Percentiles rank a stretch among this genome's conserved stretches.
Evolutionary conservation across 805 yeast genomes (phyloP).

Genomic region (Saccharomyces kudriavzevii): DNA sequence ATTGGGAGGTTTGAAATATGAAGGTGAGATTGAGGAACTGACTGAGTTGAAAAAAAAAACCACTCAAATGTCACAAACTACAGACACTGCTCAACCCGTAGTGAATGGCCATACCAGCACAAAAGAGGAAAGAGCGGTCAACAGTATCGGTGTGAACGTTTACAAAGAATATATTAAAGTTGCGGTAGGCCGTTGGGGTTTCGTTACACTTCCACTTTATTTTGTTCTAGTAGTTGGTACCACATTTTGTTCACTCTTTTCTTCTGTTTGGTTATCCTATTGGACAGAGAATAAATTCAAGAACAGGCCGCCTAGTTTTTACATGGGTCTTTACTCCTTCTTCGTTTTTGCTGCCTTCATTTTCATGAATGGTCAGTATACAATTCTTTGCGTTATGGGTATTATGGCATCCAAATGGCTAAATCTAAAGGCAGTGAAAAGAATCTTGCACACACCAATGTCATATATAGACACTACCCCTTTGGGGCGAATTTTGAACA

Average conservation of each 20-base stretch:
- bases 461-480: conserved; percentile 80
- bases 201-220: conserved; percentile 17
- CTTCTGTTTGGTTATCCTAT: conserved; percentile 65
- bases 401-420: conserved; percentile 47
- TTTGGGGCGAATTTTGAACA: conserved; percentile 73
- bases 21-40: conserved; percentile 10
- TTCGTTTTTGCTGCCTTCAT: conserved; percentile 41
- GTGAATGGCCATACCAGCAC: conserved; percentile 34
- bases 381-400: conserved; percentile 34
- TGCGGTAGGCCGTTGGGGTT: conserved; percentile 44
- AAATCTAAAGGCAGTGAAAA: conserved; percentile 53
- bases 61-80: conserved; percentile 10
- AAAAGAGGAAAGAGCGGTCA: conserved; percentile 53
- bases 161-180: conserved; percentile 43
- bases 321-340: conserved; percentile 71
- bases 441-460: conserved; percentile 72
- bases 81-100: conserved; percentile 7
- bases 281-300: conserved; percentile 61
- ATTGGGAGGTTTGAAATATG: conserved; percentile 20
- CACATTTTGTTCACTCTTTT: conserved; percentile 26
- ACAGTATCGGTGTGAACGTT: conserved; percentile 42
- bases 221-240: conserved; percentile 19
- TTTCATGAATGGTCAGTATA: conserved; percentile 34
- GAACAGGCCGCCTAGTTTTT: conserved; percentile 42
- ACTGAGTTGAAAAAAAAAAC: conserved; percentile 10